phyloP scores from a whole-genome alignment of 2,329 filamentous ascomycete species.

The Colletotrichum tofieldiae region DNA sequence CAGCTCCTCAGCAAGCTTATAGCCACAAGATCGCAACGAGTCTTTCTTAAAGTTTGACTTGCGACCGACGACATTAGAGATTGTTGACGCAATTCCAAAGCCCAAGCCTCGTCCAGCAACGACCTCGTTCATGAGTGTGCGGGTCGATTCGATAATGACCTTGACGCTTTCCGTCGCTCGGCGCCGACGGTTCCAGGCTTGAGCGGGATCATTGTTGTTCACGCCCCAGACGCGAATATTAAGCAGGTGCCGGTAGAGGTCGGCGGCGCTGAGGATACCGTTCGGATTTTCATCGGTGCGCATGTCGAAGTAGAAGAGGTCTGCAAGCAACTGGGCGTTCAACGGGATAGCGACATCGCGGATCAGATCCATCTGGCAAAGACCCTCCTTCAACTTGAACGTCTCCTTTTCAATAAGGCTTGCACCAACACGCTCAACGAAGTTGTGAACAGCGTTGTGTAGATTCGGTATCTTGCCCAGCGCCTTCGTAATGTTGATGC shows the following conservation, averaged over 20 bases:
- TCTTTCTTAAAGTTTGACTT: conserved; percentile 50
- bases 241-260: conserved; percentile 60
- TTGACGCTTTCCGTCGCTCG: conserved; percentile 58
- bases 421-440: conserved; percentile 53
- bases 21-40: conserved; percentile 57
- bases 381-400: conserved; percentile 54
- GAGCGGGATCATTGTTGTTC: conserved; percentile 63
- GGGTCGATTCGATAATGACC: conserved; percentile 56
- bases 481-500: conserved; percentile 50
- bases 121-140: conserved; percentile 58
- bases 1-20: conserved; percentile 56
- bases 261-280: conserved; percentile 59
- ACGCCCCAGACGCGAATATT: conserved; percentile 63
- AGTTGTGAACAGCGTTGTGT: conserved; percentile 49
- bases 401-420: conserved; percentile 59
- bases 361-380: conserved; percentile 60
- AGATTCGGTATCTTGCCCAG: conserved; percentile 54
- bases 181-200: conserved; percentile 63
- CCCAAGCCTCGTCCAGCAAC: conserved; percentile 50
- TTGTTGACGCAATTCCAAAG: conserved; percentile 49
- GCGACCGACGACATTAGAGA: conserved; percentile 49
- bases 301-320: conserved; percentile 72
- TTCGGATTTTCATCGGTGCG: conserved; percentile 68
- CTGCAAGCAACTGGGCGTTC: conserved; percentile 69
- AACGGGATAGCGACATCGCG: conserved; percentile 73